Evolutionary conservation across 2,329 filamentous ascomycete species (phyloP).

Genomic region (Zymoseptoria tritici): DNA sequence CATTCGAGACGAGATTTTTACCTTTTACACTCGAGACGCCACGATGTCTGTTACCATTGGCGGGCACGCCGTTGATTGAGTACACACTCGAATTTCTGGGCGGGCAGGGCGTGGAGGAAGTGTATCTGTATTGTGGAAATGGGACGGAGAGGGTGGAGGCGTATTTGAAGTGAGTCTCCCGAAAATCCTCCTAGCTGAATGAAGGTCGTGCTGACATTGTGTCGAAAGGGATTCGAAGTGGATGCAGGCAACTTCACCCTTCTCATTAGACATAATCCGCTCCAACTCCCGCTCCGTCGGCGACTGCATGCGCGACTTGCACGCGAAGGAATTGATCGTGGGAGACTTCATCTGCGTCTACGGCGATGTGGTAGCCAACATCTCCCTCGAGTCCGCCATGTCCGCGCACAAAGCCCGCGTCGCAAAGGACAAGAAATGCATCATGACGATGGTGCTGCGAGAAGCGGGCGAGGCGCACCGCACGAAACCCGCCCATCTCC

Average conservation of each 20-base stretch:
- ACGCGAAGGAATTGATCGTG: conserved; percentile 74
- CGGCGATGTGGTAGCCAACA: conserved; percentile 84
- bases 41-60: conserved; percentile 87
- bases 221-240: conserved; percentile 54
- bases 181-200: neutral
- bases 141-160: conserved; percentile 81
- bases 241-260: conserved; percentile 66
- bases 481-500: conserved; percentile 67
- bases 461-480: conserved; percentile 68
- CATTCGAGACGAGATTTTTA: conserved; percentile 84
- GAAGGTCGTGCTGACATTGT: conserved; percentile 3
- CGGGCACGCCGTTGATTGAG: conserved; percentile 91
- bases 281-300: conserved; percentile 82
- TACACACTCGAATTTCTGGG: conserved; percentile 96
- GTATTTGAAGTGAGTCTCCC: conserved; percentile 59
- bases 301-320: conserved; percentile 89
- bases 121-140: conserved; percentile 84
- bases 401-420: conserved; percentile 73
- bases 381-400: conserved; percentile 73
- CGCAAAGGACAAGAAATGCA: conserved; percentile 80
- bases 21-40: conserved; percentile 86
- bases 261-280: conserved; percentile 77
- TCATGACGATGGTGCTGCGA: conserved; percentile 92
- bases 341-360: conserved; percentile 91
- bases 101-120: conserved; percentile 88